Conservation (phyloP, 2,329 filamentous ascomycete genomes). For the Aspergillus caelatus region DNA sequence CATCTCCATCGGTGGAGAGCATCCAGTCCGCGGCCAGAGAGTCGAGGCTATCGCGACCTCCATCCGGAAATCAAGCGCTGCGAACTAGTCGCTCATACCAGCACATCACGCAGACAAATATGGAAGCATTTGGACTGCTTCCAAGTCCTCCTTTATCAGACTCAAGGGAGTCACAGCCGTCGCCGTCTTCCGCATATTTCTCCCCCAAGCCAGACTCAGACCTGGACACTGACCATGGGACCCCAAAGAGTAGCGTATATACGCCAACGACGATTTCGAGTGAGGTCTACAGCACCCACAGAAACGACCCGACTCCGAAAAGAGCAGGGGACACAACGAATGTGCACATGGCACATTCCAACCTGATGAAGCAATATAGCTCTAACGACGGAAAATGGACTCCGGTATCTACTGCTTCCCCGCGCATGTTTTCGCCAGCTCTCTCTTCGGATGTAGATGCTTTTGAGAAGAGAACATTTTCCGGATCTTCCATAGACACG, state of each 20-base stretch:
- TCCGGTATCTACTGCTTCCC: conserved; percentile 11
- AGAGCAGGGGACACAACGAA: conserved; percentile 26
- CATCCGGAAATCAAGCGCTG: conserved; percentile 28
- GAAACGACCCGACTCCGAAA: conserved; percentile 11
- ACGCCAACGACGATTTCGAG: conserved; percentile 14
- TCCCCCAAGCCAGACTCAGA: conserved; percentile 24
- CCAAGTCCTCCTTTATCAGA: conserved; percentile 43
- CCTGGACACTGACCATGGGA: conserved; percentile 17
- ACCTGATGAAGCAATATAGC: conserved; percentile 33
- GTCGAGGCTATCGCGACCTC: conserved; percentile 19
- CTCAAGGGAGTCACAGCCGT: conserved; percentile 28
- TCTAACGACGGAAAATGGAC: conserved; percentile 17
- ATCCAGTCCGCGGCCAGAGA: conserved; percentile 24
- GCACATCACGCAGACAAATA: conserved; percentile 33
- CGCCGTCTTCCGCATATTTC: conserved; percentile 32
- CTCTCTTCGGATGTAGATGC: conserved; percentile 17
- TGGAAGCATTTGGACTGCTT: conserved; percentile 39
- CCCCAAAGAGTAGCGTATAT: conserved; percentile 13
- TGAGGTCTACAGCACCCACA: conserved; percentile 21
- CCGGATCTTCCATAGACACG: conserved; percentile 25
- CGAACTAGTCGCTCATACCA: conserved; percentile 42
- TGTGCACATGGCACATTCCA: conserved; percentile 38
- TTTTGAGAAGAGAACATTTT: conserved; percentile 17
- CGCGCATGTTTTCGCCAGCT: conserved; percentile 16
- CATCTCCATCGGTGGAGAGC: conserved; percentile 37